Conservation (phyloP, 2,329 filamentous ascomycete species). For the Claviceps sp. region DNA sequence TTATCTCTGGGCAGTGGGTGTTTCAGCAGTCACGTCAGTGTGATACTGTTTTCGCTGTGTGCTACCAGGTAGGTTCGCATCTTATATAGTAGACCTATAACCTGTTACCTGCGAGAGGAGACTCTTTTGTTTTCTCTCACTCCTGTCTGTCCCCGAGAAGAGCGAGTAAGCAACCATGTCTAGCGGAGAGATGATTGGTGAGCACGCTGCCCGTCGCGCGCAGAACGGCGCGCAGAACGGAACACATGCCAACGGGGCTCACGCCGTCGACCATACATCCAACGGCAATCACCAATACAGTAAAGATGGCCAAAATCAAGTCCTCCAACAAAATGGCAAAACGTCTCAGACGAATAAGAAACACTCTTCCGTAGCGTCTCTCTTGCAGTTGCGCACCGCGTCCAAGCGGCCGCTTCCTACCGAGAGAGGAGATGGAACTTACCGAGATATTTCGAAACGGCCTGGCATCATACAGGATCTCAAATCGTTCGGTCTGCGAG, state of each 20-base stretch:
- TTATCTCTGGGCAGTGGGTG: background rate
- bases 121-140: background rate
- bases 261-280: conserved; percentile 4
- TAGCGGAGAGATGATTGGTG: background rate
- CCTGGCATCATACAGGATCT: conserved; percentile 44
- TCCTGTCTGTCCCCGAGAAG: background rate
- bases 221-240: conserved; percentile 12
- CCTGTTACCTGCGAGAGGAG: background rate
- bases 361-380: conserved; percentile 8
- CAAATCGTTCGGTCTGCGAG: conserved; percentile 35
- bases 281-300: conserved; percentile 5
- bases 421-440: conserved; percentile 50
- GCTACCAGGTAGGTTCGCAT: background rate
- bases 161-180: conserved; percentile 1
- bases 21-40: background rate
- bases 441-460: conserved; percentile 32
- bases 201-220: background rate
- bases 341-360: background rate
- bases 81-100: background rate
- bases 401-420: conserved; percentile 49
- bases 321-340: background rate
- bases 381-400: conserved; percentile 26
- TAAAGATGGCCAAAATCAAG: background rate
- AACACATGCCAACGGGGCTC: conserved; percentile 8
- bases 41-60: background rate